Base-by-base conservation (phyloP, 345 rosid species). In the Excoecaria cochinchinensis region DNA sequence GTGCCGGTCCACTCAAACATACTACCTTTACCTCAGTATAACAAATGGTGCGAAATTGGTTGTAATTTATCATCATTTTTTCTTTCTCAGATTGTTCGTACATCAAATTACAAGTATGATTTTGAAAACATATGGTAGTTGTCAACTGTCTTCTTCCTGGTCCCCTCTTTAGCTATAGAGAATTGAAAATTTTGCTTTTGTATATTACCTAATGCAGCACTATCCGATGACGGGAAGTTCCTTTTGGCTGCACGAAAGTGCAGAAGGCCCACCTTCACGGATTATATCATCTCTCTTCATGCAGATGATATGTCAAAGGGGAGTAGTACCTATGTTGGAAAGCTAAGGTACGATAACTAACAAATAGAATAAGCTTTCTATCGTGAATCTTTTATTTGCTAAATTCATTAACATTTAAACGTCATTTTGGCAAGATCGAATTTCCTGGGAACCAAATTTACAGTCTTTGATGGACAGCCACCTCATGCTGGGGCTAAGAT, bases 401-500 rank as follows among this genome's bases (percentile, higher is more conserved):
- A 21, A 44, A 52, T 56, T 70, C 8, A 4, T 15, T 46, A 70
- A 57, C 21, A 4, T n/a, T 67, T 56, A 17, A 24, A 42, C n/a
- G 44, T 38, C 36, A 40, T 31, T 69, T 3, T 70, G 78, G 57
- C 69, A 39, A 80, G 83, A 68, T 80, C 83, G 19, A 80, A 80
- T 73, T 80, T 80, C 69, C 67, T 80, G 1, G 80, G 83, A 73
- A 76, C 83, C 77, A 80, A 76, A 76, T 80, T 80, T 55, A 80
- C 80, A 8, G 72, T 80, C 59, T 80, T 76, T 53, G 83, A 80
- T 69, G 83, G 80, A 21, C 80, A 76, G 58, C 77, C 77, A 12
- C 83, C 83, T 72, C 83, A 80, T 72, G 80, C 80, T 58, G 80
- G 83, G 24, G 80, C 80, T 65, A 80, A 76, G 68, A 76, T 80